Evolutionary conservation across 208 protist species (phyloP).

Genomic region (Acanthamoeba triangularis): DNA sequence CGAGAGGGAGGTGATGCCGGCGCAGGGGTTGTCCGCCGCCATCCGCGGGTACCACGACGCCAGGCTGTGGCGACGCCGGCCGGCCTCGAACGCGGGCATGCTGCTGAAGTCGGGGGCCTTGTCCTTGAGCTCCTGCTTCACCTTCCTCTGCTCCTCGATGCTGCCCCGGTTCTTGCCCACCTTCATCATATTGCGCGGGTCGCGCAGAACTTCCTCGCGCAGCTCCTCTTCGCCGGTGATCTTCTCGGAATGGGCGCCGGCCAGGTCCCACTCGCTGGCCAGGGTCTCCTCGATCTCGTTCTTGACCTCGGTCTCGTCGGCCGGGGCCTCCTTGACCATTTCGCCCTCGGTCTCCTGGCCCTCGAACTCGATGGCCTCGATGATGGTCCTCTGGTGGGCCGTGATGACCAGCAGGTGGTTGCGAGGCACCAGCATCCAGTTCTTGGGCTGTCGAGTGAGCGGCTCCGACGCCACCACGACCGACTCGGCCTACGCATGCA

Average conservation of each 20-base stretch:
- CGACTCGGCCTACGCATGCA: conserved; percentile 4
- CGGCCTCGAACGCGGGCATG: neutral
- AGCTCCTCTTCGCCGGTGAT: conserved; percentile 59
- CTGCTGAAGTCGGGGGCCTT: conserved; percentile 58
- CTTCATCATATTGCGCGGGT: conserved; percentile 62
- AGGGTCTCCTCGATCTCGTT: conserved; percentile 47
- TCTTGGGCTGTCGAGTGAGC: conserved; percentile 19
- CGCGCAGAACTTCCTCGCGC: conserved; percentile 24
- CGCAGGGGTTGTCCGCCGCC: neutral
- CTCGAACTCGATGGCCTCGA: conserved; percentile 71
- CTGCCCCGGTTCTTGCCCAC: conserved; percentile 56
- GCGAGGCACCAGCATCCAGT: conserved; percentile 67
- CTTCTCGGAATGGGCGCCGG: neutral
- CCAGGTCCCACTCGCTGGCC: conserved; percentile 66
- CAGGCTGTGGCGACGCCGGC: conserved; percentile 35
- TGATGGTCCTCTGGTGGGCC: conserved; percentile 38
- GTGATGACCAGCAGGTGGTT: conserved; percentile 68
- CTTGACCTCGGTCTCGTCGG: conserved; percentile 59
- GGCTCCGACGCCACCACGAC: conserved; percentile 69
- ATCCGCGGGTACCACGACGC: conserved; percentile 60
- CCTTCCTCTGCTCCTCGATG: conserved; percentile 33
- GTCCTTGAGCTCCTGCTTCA: conserved; percentile 62
- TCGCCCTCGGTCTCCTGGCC: neutral
- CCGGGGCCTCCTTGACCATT: conserved; percentile 17
- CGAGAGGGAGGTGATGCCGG: conserved; percentile 8